phyloP scores from a whole-genome alignment of 108 stramenopile genomes.

The Stephanodiscus minutulus region DNA sequence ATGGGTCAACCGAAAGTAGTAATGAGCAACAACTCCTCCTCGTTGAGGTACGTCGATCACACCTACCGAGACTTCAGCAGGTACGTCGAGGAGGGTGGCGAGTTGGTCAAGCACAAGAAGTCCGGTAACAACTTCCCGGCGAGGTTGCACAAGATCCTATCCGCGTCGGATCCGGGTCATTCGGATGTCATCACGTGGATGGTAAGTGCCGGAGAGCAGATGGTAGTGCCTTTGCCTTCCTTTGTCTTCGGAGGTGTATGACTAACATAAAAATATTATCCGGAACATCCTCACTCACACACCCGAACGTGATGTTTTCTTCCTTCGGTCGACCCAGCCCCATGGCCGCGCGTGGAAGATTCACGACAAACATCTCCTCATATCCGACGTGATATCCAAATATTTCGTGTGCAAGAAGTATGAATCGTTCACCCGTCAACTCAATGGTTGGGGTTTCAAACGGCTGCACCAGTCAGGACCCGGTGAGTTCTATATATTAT shows the following conservation, averaged over 20 bases:
- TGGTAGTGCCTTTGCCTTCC: background rate
- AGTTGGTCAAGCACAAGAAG: slow-evolving; percentile 11
- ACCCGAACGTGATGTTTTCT: background rate
- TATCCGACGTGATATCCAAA: slow-evolving; percentile 3
- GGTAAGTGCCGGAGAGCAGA: background rate
- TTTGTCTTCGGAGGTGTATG: background rate
- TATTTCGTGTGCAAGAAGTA: slow-evolving; percentile 12
- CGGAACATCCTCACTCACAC: too few species aligned
- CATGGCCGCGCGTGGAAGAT: slow-evolving; percentile 11
- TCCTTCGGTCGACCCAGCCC: background rate
- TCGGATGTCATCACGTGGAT: slow-evolving; percentile 6
- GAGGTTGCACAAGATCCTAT: background rate
- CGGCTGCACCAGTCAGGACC: slow-evolving; percentile 4
- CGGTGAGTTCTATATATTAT: background rate
- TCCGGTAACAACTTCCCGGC: slow-evolving; percentile 12
- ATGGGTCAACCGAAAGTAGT: background rate
- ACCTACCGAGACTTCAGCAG: slow-evolving; percentile 9
- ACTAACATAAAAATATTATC: too few species aligned
- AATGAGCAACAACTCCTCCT: background rate
- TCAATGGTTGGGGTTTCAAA: slow-evolving; percentile 20
- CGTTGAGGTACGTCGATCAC: slow-evolving; percentile 1
- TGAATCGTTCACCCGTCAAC: slow-evolving; percentile 8
- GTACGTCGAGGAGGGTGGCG: slow-evolving; percentile 11
- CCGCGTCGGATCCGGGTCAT: background rate
- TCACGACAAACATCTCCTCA: background rate